Evolutionary conservation across 768 basidiomycete genomes (phyloP).

Genomic region (Podaxis sp.): DNA sequence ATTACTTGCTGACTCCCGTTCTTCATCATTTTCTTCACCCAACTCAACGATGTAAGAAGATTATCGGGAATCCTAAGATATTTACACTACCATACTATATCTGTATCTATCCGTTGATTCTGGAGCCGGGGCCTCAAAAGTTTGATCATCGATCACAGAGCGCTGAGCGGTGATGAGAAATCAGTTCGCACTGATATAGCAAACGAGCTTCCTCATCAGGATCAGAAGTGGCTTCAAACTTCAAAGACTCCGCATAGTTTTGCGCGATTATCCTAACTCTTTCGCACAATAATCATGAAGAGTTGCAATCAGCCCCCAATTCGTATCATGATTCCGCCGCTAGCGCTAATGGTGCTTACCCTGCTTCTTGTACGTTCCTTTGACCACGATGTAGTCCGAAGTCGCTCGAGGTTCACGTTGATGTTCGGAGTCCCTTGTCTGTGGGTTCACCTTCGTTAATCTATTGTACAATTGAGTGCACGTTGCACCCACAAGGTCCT

Average conservation of each 20-base stretch:
- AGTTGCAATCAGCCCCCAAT: neutral
- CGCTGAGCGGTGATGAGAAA: neutral
- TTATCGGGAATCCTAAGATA: too few relatives aligned
- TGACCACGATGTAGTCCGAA: neutral
- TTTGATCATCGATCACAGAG: too few relatives aligned
- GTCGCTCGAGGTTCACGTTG: neutral
- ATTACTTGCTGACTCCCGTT: too few relatives aligned
- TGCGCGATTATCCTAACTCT: neutral
- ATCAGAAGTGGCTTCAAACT: neutral
- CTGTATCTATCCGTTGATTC: too few relatives aligned
- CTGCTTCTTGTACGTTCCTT: neutral
- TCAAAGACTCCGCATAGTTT: neutral
- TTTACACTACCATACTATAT: too few relatives aligned
- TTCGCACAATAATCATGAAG: neutral
- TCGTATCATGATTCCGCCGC: neutral
- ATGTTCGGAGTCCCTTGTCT: neutral
- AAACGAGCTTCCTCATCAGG: neutral
- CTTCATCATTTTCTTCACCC: too few relatives aligned
- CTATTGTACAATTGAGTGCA: neutral
- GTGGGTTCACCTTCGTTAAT: neutral
- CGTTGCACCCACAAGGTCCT: conserved; percentile 5
- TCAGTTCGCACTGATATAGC: neutral
- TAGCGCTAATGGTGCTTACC: neutral
- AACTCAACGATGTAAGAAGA: too few relatives aligned
- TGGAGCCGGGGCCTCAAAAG: too few relatives aligned